Evolutionary conservation across 164 flowering plant genomes (phyloP).

Genomic region (Hamamelis virginiana): DNA sequence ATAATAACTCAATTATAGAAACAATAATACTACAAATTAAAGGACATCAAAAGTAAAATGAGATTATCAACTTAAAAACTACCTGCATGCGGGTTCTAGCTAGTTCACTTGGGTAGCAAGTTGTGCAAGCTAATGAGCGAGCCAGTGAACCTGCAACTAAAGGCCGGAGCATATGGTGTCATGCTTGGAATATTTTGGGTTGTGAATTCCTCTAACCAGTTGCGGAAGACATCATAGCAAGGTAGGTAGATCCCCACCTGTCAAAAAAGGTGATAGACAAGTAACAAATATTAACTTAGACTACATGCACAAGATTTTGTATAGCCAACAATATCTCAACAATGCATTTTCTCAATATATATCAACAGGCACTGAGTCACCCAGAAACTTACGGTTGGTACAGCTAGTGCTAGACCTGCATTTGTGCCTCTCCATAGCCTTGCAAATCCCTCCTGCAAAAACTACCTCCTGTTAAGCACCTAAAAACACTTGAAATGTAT

Average conservation of each 20-base stretch:
- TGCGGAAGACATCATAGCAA: conserved; percentile 47
- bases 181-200: conserved; percentile 24
- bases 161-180: conserved; percentile 42
- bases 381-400: conserved; percentile 77
- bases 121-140: conserved; percentile 45
- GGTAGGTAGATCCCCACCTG: conserved; percentile 60
- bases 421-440: conserved; percentile 97
- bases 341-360: not conserved
- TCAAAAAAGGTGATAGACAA: conserved; percentile 2
- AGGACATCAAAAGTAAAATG: not conserved
- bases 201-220: conserved; percentile 33
- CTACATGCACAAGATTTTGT: not conserved
- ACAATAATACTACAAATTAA: too few relatives aligned
- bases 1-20: too few relatives aligned
- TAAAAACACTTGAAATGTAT: too few relatives aligned
- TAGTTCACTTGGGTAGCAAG: conserved; percentile 55
- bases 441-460: conserved; percentile 82
- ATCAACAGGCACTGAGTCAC: not conserved
- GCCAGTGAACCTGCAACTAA: conserved; percentile 49
- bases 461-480: not conserved
- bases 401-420: conserved; percentile 89
- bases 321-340: not conserved
- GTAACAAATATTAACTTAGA: conserved; percentile 6
- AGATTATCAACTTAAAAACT: not conserved
- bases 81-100: conserved; percentile 65